Evolutionary conservation across 805 yeast genomes (phyloP).

Genomic region (Starmerella etchellsii): DNA sequence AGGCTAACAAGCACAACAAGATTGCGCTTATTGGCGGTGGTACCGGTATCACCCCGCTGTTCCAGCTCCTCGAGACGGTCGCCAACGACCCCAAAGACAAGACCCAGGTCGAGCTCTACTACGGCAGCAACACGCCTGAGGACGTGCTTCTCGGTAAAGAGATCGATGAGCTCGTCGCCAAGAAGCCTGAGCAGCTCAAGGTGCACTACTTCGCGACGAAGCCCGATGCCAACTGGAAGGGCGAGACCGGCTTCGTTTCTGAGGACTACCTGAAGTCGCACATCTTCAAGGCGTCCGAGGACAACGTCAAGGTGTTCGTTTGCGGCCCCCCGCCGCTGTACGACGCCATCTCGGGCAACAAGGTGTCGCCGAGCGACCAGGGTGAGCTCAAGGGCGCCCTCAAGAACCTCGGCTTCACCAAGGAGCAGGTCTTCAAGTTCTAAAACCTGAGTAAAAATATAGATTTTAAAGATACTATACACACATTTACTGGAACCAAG

Average conservation of each 20-base stretch:
- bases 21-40: conserved; percentile 90
- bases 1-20: conserved; percentile 67
- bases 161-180: conserved; percentile 52
- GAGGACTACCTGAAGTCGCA: conserved; percentile 53
- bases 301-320: conserved; percentile 62
- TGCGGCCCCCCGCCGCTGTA: conserved; percentile 95
- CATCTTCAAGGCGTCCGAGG: conserved; percentile 52
- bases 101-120: conserved; percentile 72
- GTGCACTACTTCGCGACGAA: conserved; percentile 72
- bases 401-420: conserved; percentile 75
- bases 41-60: conserved; percentile 91
- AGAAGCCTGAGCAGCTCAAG: conserved; percentile 65
- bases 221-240: conserved; percentile 19
- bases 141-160: conserved; percentile 74
- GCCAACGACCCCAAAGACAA: conserved; percentile 72
- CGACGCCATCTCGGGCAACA: conserved; percentile 75
- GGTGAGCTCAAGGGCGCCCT: conserved; percentile 86
- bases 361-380: conserved; percentile 79
- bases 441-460: conserved; percentile 26
- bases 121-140: conserved; percentile 63
- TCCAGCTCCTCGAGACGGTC: conserved; percentile 69
- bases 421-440: conserved; percentile 82
- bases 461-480: neutral
- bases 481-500: neutral
- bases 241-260: conserved; percentile 52